Evolutionary conservation across 345 rosid species (phyloP).

Genomic region (Durio zibethinus): DNA sequence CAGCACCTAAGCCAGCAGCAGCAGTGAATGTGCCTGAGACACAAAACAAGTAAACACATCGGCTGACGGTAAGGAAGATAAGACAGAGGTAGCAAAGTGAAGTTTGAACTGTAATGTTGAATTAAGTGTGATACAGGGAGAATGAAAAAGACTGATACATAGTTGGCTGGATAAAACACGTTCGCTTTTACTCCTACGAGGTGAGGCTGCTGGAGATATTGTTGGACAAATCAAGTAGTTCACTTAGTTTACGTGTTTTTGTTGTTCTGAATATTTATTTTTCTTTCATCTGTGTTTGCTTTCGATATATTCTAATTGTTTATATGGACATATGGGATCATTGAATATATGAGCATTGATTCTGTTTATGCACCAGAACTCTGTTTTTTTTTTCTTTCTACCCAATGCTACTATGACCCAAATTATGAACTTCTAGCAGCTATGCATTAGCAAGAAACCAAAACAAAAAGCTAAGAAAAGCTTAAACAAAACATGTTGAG

Average conservation of each 20-base stretch:
- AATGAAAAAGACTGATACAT: background rate
- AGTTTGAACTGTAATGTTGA: background rate
- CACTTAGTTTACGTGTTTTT: no score
- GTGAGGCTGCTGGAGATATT: no score
- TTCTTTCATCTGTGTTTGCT: no score
- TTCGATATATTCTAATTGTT: no score
- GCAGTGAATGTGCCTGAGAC: background rate
- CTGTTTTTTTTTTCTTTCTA: no score
- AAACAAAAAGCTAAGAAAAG: background rate
- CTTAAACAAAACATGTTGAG: background rate
- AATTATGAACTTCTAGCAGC: background rate
- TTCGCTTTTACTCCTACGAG: no score
- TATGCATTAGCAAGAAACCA: background rate
- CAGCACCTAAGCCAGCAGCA: background rate
- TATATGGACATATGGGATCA: no score
- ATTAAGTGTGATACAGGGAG: conserved; percentile 10
- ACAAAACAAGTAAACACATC: background rate
- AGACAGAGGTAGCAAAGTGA: background rate
- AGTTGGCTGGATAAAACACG: background rate
- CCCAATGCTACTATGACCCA: background rate
- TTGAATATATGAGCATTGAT: background rate
- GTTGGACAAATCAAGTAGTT: no score
- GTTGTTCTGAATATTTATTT: no score
- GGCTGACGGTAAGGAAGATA: background rate
- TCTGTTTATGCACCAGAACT: background rate